Evolutionary conservation across 2,329 filamentous ascomycete genomes (phyloP).

Genomic region (Cladophialophora carrionii): DNA sequence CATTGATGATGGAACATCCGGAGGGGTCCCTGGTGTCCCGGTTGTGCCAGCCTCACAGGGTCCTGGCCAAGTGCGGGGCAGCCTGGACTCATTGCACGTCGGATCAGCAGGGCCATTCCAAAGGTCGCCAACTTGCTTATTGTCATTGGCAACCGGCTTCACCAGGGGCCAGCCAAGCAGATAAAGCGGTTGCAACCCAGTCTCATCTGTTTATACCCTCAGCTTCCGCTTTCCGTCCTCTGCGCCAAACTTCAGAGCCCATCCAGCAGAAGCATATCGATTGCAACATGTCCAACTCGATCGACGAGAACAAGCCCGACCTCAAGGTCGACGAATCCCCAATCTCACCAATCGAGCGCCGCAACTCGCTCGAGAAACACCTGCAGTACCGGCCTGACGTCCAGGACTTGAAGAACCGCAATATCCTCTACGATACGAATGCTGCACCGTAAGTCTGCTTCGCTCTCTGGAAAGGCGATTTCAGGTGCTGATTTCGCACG

Average conservation of each 20-base stretch:
- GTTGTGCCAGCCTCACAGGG: too few relatives aligned
- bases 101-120: conserved; percentile 28
- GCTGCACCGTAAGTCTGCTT: conserved; percentile 62
- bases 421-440: conserved; percentile 69
- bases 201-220: conserved; percentile 9
- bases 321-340: conserved; percentile 59
- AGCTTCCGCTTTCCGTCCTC: not conserved
- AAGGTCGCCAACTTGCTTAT: conserved; percentile 10
- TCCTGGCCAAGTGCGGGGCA: conserved; percentile 18
- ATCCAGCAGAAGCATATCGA: conserved; percentile 1
- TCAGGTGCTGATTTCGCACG: not conserved
- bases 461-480: not conserved
- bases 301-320: conserved; percentile 35
- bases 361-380: conserved; percentile 73
- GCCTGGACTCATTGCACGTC: conserved; percentile 1
- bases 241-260: not conserved
- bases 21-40: too few relatives aligned
- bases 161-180: conserved; percentile 7
- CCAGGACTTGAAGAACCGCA: conserved; percentile 68
- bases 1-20: not conserved
- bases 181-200: conserved; percentile 28
- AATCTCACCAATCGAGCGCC: conserved; percentile 60
- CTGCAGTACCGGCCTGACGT: conserved; percentile 69
- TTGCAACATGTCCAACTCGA: conserved; percentile 29
- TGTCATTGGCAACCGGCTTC: conserved; percentile 25